These are phyloP conservation scores for Fusarium haematococcum DNA, from an alignment of 2,329 filamentous ascomycete genomes.

Conservation along the genomic window DNA sequence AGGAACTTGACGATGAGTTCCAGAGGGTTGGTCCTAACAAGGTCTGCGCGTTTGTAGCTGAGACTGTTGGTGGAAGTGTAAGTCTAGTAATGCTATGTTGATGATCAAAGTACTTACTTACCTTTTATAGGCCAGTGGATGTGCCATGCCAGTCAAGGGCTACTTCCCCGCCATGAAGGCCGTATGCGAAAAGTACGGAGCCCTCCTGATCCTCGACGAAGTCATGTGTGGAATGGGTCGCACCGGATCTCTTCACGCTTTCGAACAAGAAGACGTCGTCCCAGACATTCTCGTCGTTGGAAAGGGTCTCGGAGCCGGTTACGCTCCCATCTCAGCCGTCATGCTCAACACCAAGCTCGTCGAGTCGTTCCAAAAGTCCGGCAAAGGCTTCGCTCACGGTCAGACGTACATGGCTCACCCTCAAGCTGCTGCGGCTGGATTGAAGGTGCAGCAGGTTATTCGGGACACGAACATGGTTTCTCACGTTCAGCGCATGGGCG, in stretches of 20 bases:
- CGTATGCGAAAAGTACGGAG: conserved; percentile 67
- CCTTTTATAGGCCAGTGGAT: conserved; percentile 27
- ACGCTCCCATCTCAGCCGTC: conserved; percentile 35
- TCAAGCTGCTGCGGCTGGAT: conserved; percentile 22
- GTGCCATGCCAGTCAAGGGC: conserved; percentile 48
- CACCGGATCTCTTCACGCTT: conserved; percentile 71
- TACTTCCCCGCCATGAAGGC: conserved; percentile 66
- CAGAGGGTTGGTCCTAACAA: conserved; percentile 57
- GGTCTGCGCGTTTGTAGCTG: conserved; percentile 62
- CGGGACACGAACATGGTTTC: conserved; percentile 13
- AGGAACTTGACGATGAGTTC: conserved; percentile 62
- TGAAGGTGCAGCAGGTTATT: conserved; percentile 33
- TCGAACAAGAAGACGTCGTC: conserved; percentile 66
- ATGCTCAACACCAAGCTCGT: conserved; percentile 28
- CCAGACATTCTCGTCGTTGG: conserved; percentile 76
- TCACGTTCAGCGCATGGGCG: conserved; percentile 14
- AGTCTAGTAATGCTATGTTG: not conserved
- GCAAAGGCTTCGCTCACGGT: conserved; percentile 24
- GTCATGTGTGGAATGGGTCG: conserved; percentile 78
- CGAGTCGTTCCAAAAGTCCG: conserved; percentile 24
- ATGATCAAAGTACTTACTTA: not conserved
- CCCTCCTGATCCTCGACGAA: conserved; percentile 68
- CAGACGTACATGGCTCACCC: conserved; percentile 37
- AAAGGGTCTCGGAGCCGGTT: conserved; percentile 67
- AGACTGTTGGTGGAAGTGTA: conserved; percentile 54